Evolutionary conservation across 108 stramenopile genomes (phyloP).

Genomic region (Cyclostephanos invisitatus): DNA sequence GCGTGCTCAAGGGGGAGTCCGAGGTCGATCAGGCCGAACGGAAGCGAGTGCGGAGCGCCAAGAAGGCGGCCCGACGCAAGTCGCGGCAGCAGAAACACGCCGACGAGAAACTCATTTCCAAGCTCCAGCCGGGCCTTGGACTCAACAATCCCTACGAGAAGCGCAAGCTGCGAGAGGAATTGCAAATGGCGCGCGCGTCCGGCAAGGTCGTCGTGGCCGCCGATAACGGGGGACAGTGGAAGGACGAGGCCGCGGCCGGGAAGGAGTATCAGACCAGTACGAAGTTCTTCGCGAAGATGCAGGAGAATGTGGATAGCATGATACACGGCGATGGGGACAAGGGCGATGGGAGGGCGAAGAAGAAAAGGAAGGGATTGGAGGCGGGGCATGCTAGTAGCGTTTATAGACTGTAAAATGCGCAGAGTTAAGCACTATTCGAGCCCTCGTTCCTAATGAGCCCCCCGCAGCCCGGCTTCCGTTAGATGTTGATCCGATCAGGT

Average conservation of each 20-base stretch:
- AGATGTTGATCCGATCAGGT: no score
- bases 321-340: conserved; percentile 44
- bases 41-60: conserved; percentile 82
- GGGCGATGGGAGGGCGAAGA: conserved; percentile 33
- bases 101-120: conserved; percentile 88
- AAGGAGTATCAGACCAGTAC: conserved; percentile 83
- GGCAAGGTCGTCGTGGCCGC: conserved; percentile 72
- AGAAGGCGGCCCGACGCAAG: conserved; percentile 92
- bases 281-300: conserved; percentile 90
- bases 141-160: conserved; percentile 96
- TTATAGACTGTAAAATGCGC: conserved; percentile 23
- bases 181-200: conserved; percentile 79
- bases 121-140: conserved; percentile 90
- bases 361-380: conserved; percentile 38
- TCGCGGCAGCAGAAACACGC: conserved; percentile 83
- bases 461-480: no score
- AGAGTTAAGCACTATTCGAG: no score
- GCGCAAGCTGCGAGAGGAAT: conserved; percentile 83
- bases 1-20: conserved; percentile 81
- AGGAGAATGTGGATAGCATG: conserved; percentile 74
- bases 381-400: conserved; percentile 22
- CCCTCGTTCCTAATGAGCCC: no score
- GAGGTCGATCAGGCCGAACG: conserved; percentile 91
- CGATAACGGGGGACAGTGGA: conserved; percentile 53
- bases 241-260: conserved; percentile 57